A percentile compares a stretch with the other conserved stretches of the same genome.
These are phyloP conservation scores for Ammopiptanthus mongolicus DNA, from an alignment of 306 rosid genomes.

Conservation along the genomic window DNA sequence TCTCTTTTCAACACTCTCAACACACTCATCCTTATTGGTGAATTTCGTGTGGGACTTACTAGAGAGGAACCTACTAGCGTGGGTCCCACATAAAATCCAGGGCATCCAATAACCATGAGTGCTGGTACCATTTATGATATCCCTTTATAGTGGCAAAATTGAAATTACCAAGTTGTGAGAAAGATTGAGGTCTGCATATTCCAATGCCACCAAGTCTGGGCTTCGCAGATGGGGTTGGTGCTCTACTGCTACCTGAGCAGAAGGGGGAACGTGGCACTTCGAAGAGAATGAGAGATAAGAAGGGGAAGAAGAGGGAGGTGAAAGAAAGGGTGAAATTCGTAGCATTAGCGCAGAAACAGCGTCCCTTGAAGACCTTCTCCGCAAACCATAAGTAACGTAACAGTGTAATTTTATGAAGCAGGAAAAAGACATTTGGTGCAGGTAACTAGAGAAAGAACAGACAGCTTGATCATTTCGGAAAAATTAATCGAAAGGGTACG, in stretches of 20 bases:
- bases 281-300: neutral
- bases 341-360: neutral
- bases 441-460: too few species aligned
- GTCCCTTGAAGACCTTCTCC: neutral
- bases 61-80: too few species aligned
- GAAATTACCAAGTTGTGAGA: conserved; percentile 36
- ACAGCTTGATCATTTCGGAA: too few species aligned
- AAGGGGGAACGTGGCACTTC: conserved; percentile 8
- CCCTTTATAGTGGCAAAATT: neutral
- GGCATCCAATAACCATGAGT: too few species aligned
- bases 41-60: too few species aligned
- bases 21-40: too few species aligned
- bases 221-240: conserved; percentile 29
- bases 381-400: too few species aligned
- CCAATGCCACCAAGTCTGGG: conserved; percentile 68
- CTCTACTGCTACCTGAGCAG: neutral
- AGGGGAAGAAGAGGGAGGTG: neutral
- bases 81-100: too few species aligned
- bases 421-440: neutral
- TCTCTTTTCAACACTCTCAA: too few species aligned
- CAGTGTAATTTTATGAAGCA: neutral
- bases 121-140: too few species aligned
- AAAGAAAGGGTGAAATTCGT: neutral
- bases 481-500: too few species aligned
- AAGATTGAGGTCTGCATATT: conserved; percentile 82